A percentile compares a stretch with the other conserved stretches of the same genome.
These are phyloP conservation scores for Scopulariopsis brevicaulis DNA, from an alignment of 2,329 filamentous ascomycete species.

Conservation along the genomic window DNA sequence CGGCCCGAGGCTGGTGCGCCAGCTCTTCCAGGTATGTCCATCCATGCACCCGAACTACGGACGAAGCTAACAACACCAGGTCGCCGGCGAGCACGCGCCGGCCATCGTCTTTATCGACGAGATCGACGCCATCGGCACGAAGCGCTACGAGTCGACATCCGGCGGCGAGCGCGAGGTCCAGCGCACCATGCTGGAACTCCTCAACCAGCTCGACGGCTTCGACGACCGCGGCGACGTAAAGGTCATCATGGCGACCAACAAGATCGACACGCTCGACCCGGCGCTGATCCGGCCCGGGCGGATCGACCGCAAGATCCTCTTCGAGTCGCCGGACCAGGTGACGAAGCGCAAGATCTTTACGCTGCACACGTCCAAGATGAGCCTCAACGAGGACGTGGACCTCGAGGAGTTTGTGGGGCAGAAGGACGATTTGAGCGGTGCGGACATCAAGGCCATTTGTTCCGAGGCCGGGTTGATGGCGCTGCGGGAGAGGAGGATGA, in stretches of 20 bases:
- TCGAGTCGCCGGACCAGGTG: constrained; percentile 63
- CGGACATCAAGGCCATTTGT: constrained; percentile 98
- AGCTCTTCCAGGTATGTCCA: constrained; percentile 68
- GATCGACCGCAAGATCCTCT: constrained; percentile 94
- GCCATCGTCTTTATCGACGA: constrained; percentile 99
- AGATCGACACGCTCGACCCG: constrained; percentile 95
- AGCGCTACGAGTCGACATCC: constrained; percentile 95
- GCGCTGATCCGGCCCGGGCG: constrained; percentile 92
- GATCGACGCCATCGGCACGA: constrained; percentile 97
- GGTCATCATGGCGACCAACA: constrained; percentile 99
- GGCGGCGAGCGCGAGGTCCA: constrained; percentile 96
- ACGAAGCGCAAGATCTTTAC: constrained; percentile 98
- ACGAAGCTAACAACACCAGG: constrained; percentile 28
- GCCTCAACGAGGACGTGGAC: constrained; percentile 88
- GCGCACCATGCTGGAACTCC: constrained; percentile 93
- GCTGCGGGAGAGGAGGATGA: constrained; percentile 88
- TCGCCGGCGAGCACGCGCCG: constrained; percentile 89
- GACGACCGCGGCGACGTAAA: constrained; percentile 98
- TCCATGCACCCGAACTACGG: background rate
- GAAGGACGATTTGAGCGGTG: constrained; percentile 94
- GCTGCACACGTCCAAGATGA: constrained; percentile 98
- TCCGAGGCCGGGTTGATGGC: constrained; percentile 94
- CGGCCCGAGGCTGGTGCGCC: constrained; percentile 84
- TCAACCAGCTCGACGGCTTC: constrained; percentile 97
- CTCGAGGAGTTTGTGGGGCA: constrained; percentile 97